Conservation (phyloP, 148 eudicot species). For the Persicaria maculosa region DNA sequence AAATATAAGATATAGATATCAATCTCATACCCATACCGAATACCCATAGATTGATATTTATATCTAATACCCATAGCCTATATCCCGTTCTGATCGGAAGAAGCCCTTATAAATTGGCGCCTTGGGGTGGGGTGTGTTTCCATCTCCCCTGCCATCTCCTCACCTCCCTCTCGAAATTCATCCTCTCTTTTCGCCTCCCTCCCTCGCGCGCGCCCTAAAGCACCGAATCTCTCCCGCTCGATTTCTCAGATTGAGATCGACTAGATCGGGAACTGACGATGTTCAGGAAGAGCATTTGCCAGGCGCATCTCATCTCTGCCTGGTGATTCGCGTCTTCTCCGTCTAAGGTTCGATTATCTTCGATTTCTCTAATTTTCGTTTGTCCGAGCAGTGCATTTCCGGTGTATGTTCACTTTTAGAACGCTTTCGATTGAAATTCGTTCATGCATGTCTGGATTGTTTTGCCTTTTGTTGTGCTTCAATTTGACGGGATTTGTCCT, state of each 20-base stretch:
- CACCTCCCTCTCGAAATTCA: neutral
- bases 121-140: neutral
- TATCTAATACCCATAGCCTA: no score
- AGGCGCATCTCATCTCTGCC: neutral
- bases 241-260: neutral
- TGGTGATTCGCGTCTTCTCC: neutral
- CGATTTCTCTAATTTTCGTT: neutral
- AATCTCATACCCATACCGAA: no score
- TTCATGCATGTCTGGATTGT: neutral
- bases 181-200: neutral
- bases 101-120: constrained; percentile 12
- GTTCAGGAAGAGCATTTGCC: constrained; percentile 9
- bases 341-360: constrained; percentile 1
- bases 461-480: neutral
- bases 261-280: neutral
- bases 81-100: no score
- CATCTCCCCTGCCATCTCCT: neutral
- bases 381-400: neutral
- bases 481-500: neutral
- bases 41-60: no score
- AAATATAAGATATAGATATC: no score
- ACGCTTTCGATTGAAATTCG: no score
- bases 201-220: neutral
- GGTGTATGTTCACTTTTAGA: neutral
- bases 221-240: neutral